Evolutionary conservation across 768 basidiomycete genomes (phyloP).

Genomic region (Naganishia vishniacii): DNA sequence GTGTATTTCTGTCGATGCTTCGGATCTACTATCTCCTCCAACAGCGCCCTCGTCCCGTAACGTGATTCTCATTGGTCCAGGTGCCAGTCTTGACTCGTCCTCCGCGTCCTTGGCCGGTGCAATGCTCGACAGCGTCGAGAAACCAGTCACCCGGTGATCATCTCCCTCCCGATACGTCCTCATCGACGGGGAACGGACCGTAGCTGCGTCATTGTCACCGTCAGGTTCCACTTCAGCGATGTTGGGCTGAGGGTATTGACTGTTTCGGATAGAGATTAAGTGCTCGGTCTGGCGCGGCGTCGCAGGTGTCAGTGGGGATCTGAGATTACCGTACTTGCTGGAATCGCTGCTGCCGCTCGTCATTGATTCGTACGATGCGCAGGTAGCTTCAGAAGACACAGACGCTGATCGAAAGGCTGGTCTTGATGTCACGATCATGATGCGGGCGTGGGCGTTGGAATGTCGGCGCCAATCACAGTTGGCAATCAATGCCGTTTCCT

Average conservation of each 20-base stretch:
- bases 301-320: background rate
- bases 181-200: conserved; percentile 16
- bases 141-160: background rate
- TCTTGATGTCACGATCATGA: conserved; percentile 12
- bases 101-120: too few relatives aligned
- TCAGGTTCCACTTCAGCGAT: background rate
- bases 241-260: background rate
- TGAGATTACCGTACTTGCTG: background rate
- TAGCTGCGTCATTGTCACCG: conserved; percentile 8
- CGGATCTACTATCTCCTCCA: background rate
- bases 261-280: background rate
- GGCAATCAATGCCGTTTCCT: too few relatives aligned
- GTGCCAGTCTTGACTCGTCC: background rate
- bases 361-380: conserved; percentile 12
- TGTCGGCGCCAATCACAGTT: too few relatives aligned
- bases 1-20: background rate
- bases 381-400: conserved; percentile 7
- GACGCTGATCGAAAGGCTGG: conserved; percentile 16
- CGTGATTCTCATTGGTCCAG: conserved; percentile 7
- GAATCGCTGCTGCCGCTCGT: conserved; percentile 11
- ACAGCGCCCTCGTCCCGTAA: conserved; percentile 7
- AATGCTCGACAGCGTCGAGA: background rate
- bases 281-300: conserved; percentile 9
- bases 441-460: too few relatives aligned
- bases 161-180: conserved; percentile 14